phyloP scores from a whole-genome alignment of 345 rosid genomes.

The Kernera saxatilis region DNA sequence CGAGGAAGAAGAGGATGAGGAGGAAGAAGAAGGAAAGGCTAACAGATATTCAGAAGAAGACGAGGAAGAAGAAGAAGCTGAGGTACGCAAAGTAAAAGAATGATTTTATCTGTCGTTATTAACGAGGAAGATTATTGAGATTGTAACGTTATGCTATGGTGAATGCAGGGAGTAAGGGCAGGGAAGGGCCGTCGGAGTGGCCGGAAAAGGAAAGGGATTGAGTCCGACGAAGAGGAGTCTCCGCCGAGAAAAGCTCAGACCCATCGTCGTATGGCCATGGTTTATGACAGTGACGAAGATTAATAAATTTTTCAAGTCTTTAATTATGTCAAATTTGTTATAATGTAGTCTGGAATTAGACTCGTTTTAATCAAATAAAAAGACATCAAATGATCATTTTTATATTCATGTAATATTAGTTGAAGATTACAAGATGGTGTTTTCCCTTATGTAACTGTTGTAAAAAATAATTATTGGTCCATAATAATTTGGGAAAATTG shows the following conservation, averaged over 20 bases:
- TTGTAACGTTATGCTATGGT: not conserved
- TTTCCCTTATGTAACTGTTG: too few relatives aligned
- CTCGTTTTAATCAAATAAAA: not conserved
- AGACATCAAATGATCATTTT: not conserved
- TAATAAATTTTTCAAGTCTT: not conserved
- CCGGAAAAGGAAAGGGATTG: conserved; percentile 68
- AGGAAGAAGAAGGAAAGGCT: conserved; percentile 42
- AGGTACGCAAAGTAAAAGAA: conserved; percentile 39
- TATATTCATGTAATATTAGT: not conserved
- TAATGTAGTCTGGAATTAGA: conserved; percentile 7
- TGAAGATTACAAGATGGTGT: not conserved
- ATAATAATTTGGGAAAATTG: not conserved
- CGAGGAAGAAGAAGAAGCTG: conserved; percentile 54
- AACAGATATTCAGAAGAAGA: conserved; percentile 71
- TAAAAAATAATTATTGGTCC: not conserved
- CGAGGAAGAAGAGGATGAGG: conserved; percentile 80
- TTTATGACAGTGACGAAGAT: conserved; percentile 90
- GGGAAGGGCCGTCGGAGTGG: conserved; percentile 47
- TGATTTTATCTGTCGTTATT: not conserved
- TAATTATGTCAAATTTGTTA: not conserved
- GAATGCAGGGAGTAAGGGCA: conserved; percentile 54
- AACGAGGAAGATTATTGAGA: not conserved
- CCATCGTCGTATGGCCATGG: conserved; percentile 81
- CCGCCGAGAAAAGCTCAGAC: conserved; percentile 67
- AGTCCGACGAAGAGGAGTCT: conserved; percentile 91